These are phyloP conservation scores for Geotrichum restrictum DNA, from an alignment of 1,139 yeast species.

Conservation along the genomic window DNA sequence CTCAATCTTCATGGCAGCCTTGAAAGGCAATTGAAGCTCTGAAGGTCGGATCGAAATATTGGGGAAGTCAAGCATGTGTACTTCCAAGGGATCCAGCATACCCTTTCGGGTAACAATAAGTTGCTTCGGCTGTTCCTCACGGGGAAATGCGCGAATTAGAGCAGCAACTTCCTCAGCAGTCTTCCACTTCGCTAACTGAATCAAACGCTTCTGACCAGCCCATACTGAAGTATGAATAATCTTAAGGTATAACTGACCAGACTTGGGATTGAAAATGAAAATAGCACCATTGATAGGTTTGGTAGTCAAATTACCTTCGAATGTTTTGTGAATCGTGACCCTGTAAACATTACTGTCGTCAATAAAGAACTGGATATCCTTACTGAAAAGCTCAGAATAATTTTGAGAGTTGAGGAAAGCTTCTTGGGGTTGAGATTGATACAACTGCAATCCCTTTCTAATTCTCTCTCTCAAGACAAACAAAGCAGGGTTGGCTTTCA, in stretches of 20 bases:
- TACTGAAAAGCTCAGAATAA: conserved; percentile 83
- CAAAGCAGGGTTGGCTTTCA: conserved; percentile 93
- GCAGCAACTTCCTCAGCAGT: conserved; percentile 98
- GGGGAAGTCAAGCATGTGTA: conserved; percentile 95
- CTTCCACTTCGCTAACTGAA: conserved; percentile 96
- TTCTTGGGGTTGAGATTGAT: conserved; percentile 91
- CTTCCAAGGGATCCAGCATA: conserved; percentile 90
- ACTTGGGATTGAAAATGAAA: conserved; percentile 81
- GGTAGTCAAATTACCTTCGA: conserved; percentile 88
- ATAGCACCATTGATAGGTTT: conserved; percentile 93
- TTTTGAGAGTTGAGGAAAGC: conserved; percentile 85
- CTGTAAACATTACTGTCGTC: conserved; percentile 94
- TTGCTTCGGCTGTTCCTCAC: conserved; percentile 93
- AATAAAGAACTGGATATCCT: conserved; percentile 75
- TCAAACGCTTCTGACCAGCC: conserved; percentile 94
- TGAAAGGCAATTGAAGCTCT: conserved; percentile 85
- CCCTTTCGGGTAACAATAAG: conserved; percentile 87
- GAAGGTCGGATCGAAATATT: conserved; percentile 86
- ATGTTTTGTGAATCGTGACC: conserved; percentile 88
- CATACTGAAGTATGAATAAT: conserved; percentile 92
- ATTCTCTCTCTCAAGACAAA: conserved; percentile 90
- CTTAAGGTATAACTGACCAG: conserved; percentile 73
- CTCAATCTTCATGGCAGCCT: conserved; percentile 77
- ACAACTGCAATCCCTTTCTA: conserved; percentile 86
- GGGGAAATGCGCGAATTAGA: conserved; percentile 77